These are phyloP conservation scores for Fusarium neocosmosporiellum DNA, from an alignment of 2,329 filamentous ascomycete species.

Conservation along the genomic window DNA sequence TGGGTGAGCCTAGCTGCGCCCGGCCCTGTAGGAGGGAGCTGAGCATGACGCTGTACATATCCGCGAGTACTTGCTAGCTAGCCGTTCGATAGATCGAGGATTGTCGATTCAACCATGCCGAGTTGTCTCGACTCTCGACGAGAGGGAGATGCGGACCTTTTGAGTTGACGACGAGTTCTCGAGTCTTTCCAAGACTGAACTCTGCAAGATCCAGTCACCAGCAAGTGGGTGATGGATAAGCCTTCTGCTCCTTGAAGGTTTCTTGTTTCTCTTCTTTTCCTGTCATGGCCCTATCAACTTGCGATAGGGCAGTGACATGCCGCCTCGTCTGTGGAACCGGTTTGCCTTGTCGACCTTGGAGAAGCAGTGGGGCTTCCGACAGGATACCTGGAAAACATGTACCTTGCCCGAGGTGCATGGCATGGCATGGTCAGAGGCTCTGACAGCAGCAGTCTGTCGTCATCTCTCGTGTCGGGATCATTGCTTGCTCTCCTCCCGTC, in stretches of 20 bases:
- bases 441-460: conserved; percentile 27
- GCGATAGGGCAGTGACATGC: conserved; percentile 37
- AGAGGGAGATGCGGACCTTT: not conserved
- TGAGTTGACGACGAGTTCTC: not conserved
- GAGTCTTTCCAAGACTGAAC: conserved; percentile 8
- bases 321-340: conserved; percentile 33
- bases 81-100: conserved; percentile 17
- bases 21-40: conserved; percentile 12
- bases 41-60: conserved; percentile 5
- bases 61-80: not conserved
- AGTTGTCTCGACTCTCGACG: not conserved
- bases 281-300: conserved; percentile 25
- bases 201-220: not conserved
- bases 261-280: conserved; percentile 12
- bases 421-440: conserved; percentile 1
- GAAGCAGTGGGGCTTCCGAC: conserved; percentile 19
- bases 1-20: conserved; percentile 29
- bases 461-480: conserved; percentile 20
- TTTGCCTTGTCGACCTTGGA: conserved; percentile 27
- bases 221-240: conserved; percentile 12
- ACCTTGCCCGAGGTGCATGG: conserved; percentile 1
- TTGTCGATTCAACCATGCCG: not conserved
- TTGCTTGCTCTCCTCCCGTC: conserved; percentile 17
- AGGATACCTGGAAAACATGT: conserved; percentile 16
- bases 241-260: conserved; percentile 3